Evolutionary conservation across 805 yeast species (phyloP), one percentile per base, ranked within the genome.

Genomic region (Isabelozyma rhagii): DNA sequence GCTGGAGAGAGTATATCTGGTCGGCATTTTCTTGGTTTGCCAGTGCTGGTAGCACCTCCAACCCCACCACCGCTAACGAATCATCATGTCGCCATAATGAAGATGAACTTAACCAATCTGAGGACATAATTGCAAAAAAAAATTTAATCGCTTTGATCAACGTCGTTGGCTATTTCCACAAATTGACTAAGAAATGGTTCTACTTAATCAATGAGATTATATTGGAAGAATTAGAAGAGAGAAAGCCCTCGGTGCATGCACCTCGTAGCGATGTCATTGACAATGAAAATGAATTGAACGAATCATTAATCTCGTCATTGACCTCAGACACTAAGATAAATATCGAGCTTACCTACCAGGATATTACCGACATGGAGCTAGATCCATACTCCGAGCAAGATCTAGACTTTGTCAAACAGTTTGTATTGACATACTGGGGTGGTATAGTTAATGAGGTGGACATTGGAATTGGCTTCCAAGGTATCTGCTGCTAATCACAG

Each of bases 1-100:
- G 86, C 1, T 77, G 87, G 79, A 71, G 74, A 47, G 84, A 82
- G 55, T 70, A 79, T 40, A 69, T 84, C 1, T 84, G 88, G 87
- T 73, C 79, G 47, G 91, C 91, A 0, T 78, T 87, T 51, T 70
- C 87, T 17, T 88, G 94, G 94, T 88, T 93, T 90, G 96, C 96
- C 3, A 79, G 87, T 29, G 93, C 94, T 1, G 96, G 94, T 8
- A 87, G 45, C 7, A 18, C 10, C 10, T 18, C 43, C n/a, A 39
- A n/a, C 10, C 21, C 17, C 21, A 14, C 17, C 21, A 14, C 41
- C 10, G 21, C 17, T n/a, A 39, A 39, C 21, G 41, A 11, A 14
- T 15, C 43, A 5, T n/a, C 18, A n/a, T n/a, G 18, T 17, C 15
- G 41, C 10, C 41, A 11, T 5, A 39, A 39, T n/a, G 41, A 15